Evolutionary conservation across 805 yeast species (phyloP).

Genomic region (Martiniozyma abietophila): DNA sequence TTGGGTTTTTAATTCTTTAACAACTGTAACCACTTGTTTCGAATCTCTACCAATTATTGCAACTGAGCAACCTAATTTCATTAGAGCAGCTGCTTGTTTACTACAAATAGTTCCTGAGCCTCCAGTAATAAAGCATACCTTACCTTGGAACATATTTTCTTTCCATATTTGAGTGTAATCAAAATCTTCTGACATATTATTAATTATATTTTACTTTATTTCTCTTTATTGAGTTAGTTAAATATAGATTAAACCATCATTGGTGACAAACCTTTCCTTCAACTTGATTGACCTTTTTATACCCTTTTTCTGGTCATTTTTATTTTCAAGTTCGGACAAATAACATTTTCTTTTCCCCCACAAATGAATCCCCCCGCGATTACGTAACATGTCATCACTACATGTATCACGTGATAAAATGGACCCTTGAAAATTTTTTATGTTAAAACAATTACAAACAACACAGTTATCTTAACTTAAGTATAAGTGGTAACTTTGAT

Average conservation of each 20-base stretch:
- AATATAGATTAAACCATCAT: too few relatives aligned
- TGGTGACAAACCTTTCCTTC: too few relatives aligned
- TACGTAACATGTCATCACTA: conserved; percentile 5
- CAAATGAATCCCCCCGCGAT: conserved; percentile 2
- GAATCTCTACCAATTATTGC: conserved; percentile 74
- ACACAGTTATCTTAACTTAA: too few relatives aligned
- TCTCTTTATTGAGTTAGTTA: too few relatives aligned
- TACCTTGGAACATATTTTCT: conserved; percentile 65
- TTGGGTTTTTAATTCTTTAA: conserved; percentile 58
- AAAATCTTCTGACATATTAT: conserved; percentile 8
- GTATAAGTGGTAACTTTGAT: too few relatives aligned
- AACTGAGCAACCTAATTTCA: conserved; percentile 77
- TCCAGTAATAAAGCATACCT: conserved; percentile 87
- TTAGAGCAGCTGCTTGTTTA: conserved; percentile 80
- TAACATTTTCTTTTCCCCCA: neutral
- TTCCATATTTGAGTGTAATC: conserved; percentile 28
- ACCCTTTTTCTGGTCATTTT: too few relatives aligned
- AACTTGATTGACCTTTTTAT: too few relatives aligned
- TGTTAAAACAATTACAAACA: too few relatives aligned
- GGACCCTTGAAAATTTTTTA: too few relatives aligned
- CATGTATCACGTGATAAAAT: too few relatives aligned
- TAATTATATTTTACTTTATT: too few relatives aligned
- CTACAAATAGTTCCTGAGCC: conserved; percentile 96
- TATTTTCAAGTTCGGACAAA: neutral
- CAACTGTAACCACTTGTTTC: conserved; percentile 58